Conservation (phyloP, 106 monocot species). For the Iris macrosiphon region DNA sequence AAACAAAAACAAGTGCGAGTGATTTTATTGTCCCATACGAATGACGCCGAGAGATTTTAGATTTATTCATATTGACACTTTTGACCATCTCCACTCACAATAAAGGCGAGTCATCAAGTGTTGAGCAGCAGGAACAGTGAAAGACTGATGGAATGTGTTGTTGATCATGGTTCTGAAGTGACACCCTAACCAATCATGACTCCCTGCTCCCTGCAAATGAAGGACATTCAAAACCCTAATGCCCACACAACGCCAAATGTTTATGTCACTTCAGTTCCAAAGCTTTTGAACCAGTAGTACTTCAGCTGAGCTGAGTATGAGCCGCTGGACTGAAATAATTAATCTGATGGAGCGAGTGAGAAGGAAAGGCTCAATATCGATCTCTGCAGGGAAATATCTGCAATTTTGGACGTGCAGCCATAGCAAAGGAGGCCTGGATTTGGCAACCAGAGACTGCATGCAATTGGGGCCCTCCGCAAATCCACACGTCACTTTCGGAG, state of each 20-base stretch:
- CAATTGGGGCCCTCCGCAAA: conserved; percentile 37
- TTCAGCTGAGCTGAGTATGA: no score
- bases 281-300: no score
- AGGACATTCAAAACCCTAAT: conserved; percentile 14
- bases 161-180: conserved; percentile 28
- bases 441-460: conserved; percentile 29
- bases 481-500: conserved; percentile 19
- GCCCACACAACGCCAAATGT: conserved; percentile 5
- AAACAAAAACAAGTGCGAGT: no score
- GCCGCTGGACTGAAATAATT: no score
- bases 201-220: conserved; percentile 1
- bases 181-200: conserved; percentile 42
- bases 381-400: conserved; percentile 32
- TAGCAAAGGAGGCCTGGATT: conserved; percentile 14
- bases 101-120: no score
- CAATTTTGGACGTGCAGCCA: conserved; percentile 26
- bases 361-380: conserved; percentile 20
- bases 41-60: no score
- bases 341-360: conserved; percentile 24
- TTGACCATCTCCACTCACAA: background rate
- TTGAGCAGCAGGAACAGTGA: background rate
- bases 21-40: no score
- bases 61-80: no score
- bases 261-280: no score
- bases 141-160: conserved; percentile 47